Conservation (phyloP, 768 basidiomycete genomes). For the Tulasnella sp. region DNA sequence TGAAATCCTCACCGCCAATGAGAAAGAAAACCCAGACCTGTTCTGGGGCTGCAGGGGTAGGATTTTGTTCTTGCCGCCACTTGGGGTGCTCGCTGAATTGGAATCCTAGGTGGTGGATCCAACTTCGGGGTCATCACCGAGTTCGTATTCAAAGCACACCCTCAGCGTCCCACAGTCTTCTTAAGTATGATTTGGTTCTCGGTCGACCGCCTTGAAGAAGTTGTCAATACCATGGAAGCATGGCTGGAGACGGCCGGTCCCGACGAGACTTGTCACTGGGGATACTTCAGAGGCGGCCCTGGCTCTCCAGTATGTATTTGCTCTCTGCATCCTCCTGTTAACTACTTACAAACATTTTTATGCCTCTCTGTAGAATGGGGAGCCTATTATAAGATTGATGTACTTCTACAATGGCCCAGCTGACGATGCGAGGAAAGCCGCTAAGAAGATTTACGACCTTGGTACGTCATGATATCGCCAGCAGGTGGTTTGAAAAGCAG, state of each 20-base stretch:
- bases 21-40: neutral
- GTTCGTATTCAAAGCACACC: slow-evolving; percentile 36
- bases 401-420: neutral
- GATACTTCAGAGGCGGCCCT: neutral
- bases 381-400: neutral
- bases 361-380: neutral
- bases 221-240: neutral
- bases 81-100: neutral
- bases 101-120: slow-evolving; percentile 15
- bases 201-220: neutral
- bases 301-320: neutral
- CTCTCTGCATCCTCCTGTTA: neutral
- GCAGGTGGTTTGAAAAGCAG: too few relatives aligned
- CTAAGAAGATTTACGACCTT: neutral
- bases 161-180: slow-evolving; percentile 28
- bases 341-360: too few relatives aligned
- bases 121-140: slow-evolving; percentile 33
- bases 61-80: too few relatives aligned
- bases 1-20: slow-evolving; percentile 10
- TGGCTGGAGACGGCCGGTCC: neutral
- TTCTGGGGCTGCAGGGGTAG: slow-evolving; percentile 8
- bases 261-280: neutral
- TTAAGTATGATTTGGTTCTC: neutral
- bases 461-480: too few relatives aligned
- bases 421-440: neutral